Base-by-base conservation (phyloP, 768 basidiomycete genomes). In the Hypsizygus marmoreus region DNA sequence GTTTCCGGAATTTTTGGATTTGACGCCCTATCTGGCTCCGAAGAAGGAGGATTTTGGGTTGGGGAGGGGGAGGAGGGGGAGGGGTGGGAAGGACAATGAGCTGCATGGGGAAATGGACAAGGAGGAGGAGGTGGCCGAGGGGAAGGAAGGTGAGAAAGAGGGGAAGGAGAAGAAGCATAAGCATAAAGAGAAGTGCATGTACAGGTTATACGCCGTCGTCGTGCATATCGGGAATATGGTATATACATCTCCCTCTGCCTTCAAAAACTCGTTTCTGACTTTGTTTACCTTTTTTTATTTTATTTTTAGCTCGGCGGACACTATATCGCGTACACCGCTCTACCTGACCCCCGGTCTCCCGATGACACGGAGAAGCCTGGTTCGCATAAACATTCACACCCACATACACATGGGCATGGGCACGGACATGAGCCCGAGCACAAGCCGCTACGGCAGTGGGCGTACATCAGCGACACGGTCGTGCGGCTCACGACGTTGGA, bases 211-310 rank as follows among this genome's bases (percentile, higher is more conserved):
- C 64, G 83, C 87, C 19, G 87, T 92, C 7, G 86, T 92, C 14
- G 88, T 91, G 49, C 90, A 92, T 63, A 86, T 90, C 48, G 90
- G 90, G 23, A 86, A 86, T 58, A 90, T 91, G 88, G 89, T 90
- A 40, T 44, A 82, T n/a, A n/a, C n/a, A n/a, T n/a, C n/a, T n/a
- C n/a, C n/a, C n/a, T n/a, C n/a, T 73, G 39, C 19, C 45, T 40
- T 26, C 26, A 13, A 14, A 11, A 37, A 14, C 23, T 43, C 28
- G 12, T 33, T 17, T 14, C 14, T 17, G 35, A 24, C 36, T 17
- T 12, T 50, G 28, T 20, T 38, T 32, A 31, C 40, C n/a, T n/a
- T n/a, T n/a, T n/a, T 42, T 25, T 52, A 22, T 53, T 22, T 41
- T 55, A 29, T 42, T 40, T 47, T 24, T 50, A 91, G 88, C 77